Conservation (phyloP, 2,329 filamentous ascomycete genomes). For the Cladosporium sp. region DNA sequence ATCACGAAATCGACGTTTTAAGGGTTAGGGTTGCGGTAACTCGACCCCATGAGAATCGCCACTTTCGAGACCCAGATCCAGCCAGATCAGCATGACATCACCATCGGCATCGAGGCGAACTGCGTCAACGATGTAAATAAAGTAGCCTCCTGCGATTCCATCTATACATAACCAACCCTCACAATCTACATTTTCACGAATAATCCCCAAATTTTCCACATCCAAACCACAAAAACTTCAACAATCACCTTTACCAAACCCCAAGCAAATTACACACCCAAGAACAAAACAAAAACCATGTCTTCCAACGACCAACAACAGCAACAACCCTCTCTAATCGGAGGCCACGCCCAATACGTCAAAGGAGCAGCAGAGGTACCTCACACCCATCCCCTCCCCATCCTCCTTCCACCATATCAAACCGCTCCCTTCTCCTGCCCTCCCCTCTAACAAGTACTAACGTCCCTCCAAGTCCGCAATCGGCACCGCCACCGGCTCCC, state of each 20-base stretch:
- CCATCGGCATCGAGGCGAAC: too few relatives aligned
- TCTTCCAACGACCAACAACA: conserved; percentile 17
- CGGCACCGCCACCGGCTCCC: conserved; percentile 57
- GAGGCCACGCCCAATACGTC: conserved; percentile 61
- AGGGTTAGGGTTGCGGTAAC: too few relatives aligned
- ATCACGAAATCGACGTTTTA: too few relatives aligned
- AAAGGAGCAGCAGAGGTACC: conserved; percentile 63
- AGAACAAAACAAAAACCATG: conserved; percentile 14
- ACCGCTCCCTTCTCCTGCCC: conserved; percentile 3
- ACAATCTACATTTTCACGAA: too few relatives aligned
- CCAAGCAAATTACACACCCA: not conserved
- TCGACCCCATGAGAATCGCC: too few relatives aligned
- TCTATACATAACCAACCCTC: too few relatives aligned
- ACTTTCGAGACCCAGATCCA: too few relatives aligned
- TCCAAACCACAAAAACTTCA: not conserved
- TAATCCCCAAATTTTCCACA: not conserved
- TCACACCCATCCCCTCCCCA: conserved; percentile 9
- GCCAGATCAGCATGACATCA: not conserved
- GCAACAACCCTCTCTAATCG: conserved; percentile 53
- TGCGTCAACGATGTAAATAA: too few relatives aligned
- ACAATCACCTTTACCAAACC: not conserved
- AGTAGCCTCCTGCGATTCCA: too few relatives aligned
- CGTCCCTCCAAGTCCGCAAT: conserved; percentile 47
- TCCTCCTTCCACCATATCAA: not conserved
- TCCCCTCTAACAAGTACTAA: not conserved